Evolutionary conservation across 2,329 filamentous ascomycete species (phyloP).

Genomic region (Fusarium udum): DNA sequence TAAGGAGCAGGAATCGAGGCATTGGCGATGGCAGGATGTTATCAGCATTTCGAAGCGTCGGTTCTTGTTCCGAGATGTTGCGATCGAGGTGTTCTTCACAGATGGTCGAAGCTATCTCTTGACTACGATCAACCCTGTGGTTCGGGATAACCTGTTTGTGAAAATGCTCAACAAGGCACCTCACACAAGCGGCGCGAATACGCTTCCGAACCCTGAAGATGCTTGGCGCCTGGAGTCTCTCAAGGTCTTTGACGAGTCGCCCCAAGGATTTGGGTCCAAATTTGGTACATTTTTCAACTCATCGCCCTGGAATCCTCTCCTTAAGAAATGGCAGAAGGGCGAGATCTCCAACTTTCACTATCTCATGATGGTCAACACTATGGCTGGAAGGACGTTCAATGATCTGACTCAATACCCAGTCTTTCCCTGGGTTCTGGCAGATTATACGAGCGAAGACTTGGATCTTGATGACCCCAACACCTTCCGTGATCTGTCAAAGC

Average conservation of each 20-base stretch:
- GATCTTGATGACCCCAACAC: constrained; percentile 84
- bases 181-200: constrained; percentile 76
- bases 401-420: constrained; percentile 98
- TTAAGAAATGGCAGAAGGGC: constrained; percentile 88
- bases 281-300: constrained; percentile 93
- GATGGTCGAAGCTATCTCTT: constrained; percentile 95
- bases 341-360: constrained; percentile 99
- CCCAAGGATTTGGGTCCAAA: constrained; percentile 79
- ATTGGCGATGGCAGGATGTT: constrained; percentile 94
- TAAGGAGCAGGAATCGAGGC: constrained; percentile 80
- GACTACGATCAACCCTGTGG: constrained; percentile 77
- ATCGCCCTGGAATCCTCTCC: constrained; percentile 82
- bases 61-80: constrained; percentile 94
- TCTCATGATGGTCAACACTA: constrained; percentile 96
- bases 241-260: constrained; percentile 69
- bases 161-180: constrained; percentile 83
- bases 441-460: constrained; percentile 93
- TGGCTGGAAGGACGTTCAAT: constrained; percentile 97
- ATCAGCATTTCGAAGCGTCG: constrained; percentile 95
- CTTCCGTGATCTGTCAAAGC: constrained; percentile 92
- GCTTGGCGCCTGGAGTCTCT: constrained; percentile 91
- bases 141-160: constrained; percentile 82
- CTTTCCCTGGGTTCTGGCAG: constrained; percentile 95
- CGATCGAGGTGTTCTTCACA: constrained; percentile 96
- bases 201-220: constrained; percentile 82